phyloP scores from a whole-genome alignment of 352 stramenopile species.

The Pythium dissotocum region DNA sequence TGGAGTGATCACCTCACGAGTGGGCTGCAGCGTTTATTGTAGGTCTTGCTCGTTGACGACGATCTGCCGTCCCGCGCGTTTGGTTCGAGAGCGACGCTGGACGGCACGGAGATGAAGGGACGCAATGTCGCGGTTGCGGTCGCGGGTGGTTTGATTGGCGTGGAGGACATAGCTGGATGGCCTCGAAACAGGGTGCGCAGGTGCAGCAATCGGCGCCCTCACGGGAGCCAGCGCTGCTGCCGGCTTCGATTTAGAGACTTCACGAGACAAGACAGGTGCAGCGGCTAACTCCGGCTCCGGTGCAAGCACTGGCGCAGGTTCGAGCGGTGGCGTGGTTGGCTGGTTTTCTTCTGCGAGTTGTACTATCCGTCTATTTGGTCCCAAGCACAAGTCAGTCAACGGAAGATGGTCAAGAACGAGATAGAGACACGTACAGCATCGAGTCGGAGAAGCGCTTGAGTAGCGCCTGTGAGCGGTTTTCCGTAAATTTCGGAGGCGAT shows the following conservation, averaged over 20 bases:
- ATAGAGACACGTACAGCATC: slow-evolving; percentile 24
- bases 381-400: background rate
- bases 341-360: slow-evolving; percentile 1
- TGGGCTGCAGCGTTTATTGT: slow-evolving; percentile 5
- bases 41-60: slow-evolving; percentile 37
- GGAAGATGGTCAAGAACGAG: background rate
- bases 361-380: background rate
- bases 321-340: background rate
- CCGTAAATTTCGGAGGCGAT: slow-evolving; percentile 8
- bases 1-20: background rate
- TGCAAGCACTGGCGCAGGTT: background rate
- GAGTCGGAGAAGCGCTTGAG: slow-evolving; percentile 36
- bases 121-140: slow-evolving; percentile 72
- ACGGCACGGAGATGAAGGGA: slow-evolving; percentile 55
- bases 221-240: slow-evolving; percentile 14
- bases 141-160: slow-evolving; percentile 22
- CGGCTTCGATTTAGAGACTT: background rate
- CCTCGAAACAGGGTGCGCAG: background rate
- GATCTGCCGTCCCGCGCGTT: slow-evolving; percentile 31
- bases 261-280: background rate
- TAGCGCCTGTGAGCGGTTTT: slow-evolving; percentile 23
- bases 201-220: background rate
- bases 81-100: slow-evolving; percentile 49
- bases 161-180: slow-evolving; percentile 9
- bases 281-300: background rate